Conservation (phyloP, 306 rosid species). For the Prunus campanulata region DNA sequence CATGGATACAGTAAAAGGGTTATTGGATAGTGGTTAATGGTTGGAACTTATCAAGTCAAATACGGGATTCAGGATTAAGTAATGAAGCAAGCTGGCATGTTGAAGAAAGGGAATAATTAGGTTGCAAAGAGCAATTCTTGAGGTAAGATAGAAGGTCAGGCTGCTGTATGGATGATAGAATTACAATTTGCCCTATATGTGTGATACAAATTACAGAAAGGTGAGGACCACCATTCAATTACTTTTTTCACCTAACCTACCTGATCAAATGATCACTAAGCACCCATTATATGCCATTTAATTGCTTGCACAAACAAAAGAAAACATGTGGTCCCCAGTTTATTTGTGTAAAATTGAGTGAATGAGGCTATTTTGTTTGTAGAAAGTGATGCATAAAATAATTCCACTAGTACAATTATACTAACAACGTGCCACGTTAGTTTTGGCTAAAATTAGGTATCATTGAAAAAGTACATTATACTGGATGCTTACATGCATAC, state of each 20-base stretch:
- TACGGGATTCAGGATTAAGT: slow-evolving; percentile 22
- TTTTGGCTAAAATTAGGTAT: neutral
- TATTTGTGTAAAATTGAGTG: neutral
- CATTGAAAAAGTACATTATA: neutral
- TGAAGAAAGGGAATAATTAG: slow-evolving; percentile 43
- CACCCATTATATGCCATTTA: slow-evolving; percentile 32
- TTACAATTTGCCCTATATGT: slow-evolving; percentile 38
- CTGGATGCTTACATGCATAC: neutral
- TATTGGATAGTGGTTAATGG: slow-evolving; percentile 22
- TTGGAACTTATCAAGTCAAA: slow-evolving; percentile 24
- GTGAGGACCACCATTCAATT: slow-evolving; percentile 52
- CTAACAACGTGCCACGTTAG: neutral
- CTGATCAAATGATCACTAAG: slow-evolving; percentile 40
- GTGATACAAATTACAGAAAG: slow-evolving; percentile 30
- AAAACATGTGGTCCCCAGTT: slow-evolving; percentile 18
- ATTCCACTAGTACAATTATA: neutral
- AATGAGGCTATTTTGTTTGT: neutral
- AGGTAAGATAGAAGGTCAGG: slow-evolving; percentile 27
- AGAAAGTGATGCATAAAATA: slow-evolving; percentile 9
- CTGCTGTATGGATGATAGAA: slow-evolving; percentile 21
- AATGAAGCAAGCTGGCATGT: slow-evolving; percentile 51
- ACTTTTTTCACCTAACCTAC: slow-evolving; percentile 52
- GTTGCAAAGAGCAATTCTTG: slow-evolving; percentile 36
- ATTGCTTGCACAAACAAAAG: slow-evolving; percentile 25
- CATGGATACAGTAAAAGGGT: slow-evolving; percentile 24